Evolutionary conservation across 495 filamentous ascomycete genomes (phyloP).

Genomic region (Penicillium taxi): DNA sequence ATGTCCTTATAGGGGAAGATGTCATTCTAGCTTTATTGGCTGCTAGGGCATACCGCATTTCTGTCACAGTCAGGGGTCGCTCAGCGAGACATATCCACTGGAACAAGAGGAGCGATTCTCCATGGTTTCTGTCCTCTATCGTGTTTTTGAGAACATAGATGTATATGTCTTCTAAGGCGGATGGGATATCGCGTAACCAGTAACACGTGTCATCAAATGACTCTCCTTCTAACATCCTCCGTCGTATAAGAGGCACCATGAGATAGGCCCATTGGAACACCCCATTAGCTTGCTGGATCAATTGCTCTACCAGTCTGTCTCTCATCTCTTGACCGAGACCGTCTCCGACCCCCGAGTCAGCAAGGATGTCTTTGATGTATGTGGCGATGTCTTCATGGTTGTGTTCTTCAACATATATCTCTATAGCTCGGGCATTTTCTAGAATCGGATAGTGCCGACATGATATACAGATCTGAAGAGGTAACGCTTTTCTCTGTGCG

Average conservation of each 20-base stretch:
- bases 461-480: slow-evolving; percentile 9
- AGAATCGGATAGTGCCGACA: slow-evolving; percentile 15
- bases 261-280: slow-evolving; percentile 9
- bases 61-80: slow-evolving; percentile 8
- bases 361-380: slow-evolving; percentile 7
- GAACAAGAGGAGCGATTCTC: slow-evolving; percentile 7
- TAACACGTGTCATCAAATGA: slow-evolving; percentile 4
- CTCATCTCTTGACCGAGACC: not conserved
- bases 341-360: not conserved
- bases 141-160: slow-evolving; percentile 8
- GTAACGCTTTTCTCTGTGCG: not conserved
- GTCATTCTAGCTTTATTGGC: slow-evolving; percentile 1
- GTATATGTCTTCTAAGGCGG: slow-evolving; percentile 2
- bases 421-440: not conserved
- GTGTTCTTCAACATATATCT: slow-evolving; percentile 2
- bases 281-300: slow-evolving; percentile 1
- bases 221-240: slow-evolving; percentile 3
- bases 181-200: slow-evolving; percentile 6
- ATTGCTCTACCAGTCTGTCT: not conserved
- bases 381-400: slow-evolving; percentile 1
- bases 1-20: not conserved
- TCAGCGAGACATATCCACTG: slow-evolving; percentile 14
- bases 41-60: slow-evolving; percentile 11
- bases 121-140: slow-evolving; percentile 1
- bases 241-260: slow-evolving; percentile 5